Conservation (phyloP, 1,139 yeast species). For the Lodderomyces oxycetoniae region DNA sequence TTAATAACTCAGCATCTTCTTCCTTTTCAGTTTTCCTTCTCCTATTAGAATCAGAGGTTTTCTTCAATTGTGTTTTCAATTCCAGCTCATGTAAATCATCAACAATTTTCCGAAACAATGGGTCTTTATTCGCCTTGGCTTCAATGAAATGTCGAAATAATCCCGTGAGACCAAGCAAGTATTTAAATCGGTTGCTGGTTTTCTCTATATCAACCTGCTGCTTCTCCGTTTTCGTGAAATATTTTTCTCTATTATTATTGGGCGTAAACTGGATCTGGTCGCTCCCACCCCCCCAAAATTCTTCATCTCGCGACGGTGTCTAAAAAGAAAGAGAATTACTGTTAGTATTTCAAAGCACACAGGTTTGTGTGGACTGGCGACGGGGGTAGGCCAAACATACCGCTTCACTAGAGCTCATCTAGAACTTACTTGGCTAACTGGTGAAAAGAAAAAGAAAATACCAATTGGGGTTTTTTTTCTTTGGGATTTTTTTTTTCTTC, state of each 20-base stretch:
- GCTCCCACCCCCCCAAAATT: conserved; percentile 14
- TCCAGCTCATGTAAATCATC: conserved; percentile 34
- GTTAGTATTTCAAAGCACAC: conserved; percentile 5
- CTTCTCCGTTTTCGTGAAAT: conserved; percentile 48
- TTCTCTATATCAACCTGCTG: conserved; percentile 47
- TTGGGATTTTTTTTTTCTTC: no score
- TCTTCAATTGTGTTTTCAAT: conserved; percentile 12
- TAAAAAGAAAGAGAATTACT: conserved; percentile 1
- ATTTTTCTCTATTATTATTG: conserved; percentile 20
- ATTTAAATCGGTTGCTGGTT: conserved; percentile 59
- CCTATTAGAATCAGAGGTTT: conserved; percentile 23
- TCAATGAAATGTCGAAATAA: conserved; percentile 67
- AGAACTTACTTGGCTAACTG: no score
- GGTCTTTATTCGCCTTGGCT: conserved; percentile 61
- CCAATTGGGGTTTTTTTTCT: no score
- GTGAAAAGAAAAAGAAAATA: no score
- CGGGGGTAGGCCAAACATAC: conserved; percentile 7
- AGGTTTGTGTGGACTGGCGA: neutral
- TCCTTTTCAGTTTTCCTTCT: conserved; percentile 63
- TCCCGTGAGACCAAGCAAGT: conserved; percentile 61
- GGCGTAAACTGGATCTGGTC: conserved; percentile 15
- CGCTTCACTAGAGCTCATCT: conserved; percentile 12
- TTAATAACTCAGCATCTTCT: conserved; percentile 63
- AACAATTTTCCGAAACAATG: conserved; percentile 48
- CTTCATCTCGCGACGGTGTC: conserved; percentile 18